phyloP scores from a whole-genome alignment of 306 rosid species.

The Elaeagnus macrophylla region DNA sequence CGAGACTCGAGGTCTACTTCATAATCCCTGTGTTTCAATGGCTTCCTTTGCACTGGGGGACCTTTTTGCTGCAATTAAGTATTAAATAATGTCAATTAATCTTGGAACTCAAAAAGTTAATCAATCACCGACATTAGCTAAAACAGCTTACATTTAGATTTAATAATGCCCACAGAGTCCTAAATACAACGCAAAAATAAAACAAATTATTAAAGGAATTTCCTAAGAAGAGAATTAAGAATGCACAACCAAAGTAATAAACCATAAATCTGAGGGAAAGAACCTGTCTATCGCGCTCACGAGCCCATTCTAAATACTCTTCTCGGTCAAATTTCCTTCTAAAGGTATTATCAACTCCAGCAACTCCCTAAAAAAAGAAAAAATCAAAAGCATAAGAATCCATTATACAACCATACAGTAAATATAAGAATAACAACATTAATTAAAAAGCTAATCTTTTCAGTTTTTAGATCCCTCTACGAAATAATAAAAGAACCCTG shows the following conservation, averaged over 20 bases:
- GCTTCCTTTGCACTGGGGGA: slow-evolving; percentile 81
- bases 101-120: neutral
- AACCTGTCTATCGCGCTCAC: slow-evolving; percentile 88
- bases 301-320: slow-evolving; percentile 84
- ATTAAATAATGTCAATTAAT: slow-evolving; percentile 1
- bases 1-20: slow-evolving; percentile 95
- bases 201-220: no score
- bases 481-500: neutral
- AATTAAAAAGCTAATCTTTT: no score
- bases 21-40: slow-evolving; percentile 91
- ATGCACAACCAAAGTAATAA: no score
- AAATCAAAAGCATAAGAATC: no score
- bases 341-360: slow-evolving; percentile 83
- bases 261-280: neutral
- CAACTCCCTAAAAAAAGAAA: slow-evolving; percentile 7
- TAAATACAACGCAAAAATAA: slow-evolving; percentile 15
- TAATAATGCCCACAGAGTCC: slow-evolving; percentile 51
- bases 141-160: slow-evolving; percentile 52
- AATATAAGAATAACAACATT: no score
- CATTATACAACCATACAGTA: no score
- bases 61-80: slow-evolving; percentile 50
- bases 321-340: slow-evolving; percentile 95
- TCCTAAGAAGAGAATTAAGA: neutral
- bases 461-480: no score
- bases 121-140: neutral